These are phyloP conservation scores for Cyathus striatus DNA, from an alignment of 768 basidiomycete genomes.

Conservation along the genomic window DNA sequence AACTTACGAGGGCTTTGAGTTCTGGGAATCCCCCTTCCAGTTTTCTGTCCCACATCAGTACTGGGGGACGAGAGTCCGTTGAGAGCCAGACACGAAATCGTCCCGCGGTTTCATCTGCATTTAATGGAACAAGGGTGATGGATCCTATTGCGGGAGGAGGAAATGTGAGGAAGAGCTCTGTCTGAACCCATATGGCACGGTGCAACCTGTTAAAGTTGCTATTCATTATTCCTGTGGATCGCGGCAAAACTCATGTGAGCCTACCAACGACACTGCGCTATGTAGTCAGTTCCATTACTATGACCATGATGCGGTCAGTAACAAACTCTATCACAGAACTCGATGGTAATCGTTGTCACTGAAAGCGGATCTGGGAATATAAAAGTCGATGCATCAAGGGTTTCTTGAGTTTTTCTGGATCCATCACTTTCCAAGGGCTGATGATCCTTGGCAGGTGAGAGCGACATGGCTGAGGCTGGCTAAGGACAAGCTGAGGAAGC, in stretches of 20 bases:
- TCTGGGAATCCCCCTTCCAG: constrained; percentile 90
- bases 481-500: too few relatives aligned
- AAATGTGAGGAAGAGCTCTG: constrained; percentile 88
- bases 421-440: too few relatives aligned
- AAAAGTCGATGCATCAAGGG: constrained; percentile 48
- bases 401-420: constrained; percentile 1
- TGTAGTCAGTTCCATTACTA: not conserved
- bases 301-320: constrained; percentile 1
- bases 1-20: constrained; percentile 69
- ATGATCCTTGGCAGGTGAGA: too few relatives aligned
- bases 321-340: constrained; percentile 89
- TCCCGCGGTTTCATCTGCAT: constrained; percentile 79
- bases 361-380: constrained; percentile 42
- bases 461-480: too few relatives aligned
- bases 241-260: too few relatives aligned
- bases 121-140: constrained; percentile 71
- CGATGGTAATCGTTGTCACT: constrained; percentile 64
- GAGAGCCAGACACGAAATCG: constrained; percentile 89
- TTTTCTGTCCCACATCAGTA: constrained; percentile 86
- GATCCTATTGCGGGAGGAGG: constrained; percentile 67
- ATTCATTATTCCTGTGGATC: too few relatives aligned
- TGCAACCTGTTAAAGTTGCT: constrained; percentile 87
- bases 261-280: constrained; percentile 73
- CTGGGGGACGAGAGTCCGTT: constrained; percentile 26
- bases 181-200: constrained; percentile 90